Percentiles rank a stretch among this genome's conserved stretches.
These are phyloP conservation scores for Fusarium redolens DNA, from an alignment of 2,329 filamentous ascomycete genomes.

Conservation along the genomic window DNA sequence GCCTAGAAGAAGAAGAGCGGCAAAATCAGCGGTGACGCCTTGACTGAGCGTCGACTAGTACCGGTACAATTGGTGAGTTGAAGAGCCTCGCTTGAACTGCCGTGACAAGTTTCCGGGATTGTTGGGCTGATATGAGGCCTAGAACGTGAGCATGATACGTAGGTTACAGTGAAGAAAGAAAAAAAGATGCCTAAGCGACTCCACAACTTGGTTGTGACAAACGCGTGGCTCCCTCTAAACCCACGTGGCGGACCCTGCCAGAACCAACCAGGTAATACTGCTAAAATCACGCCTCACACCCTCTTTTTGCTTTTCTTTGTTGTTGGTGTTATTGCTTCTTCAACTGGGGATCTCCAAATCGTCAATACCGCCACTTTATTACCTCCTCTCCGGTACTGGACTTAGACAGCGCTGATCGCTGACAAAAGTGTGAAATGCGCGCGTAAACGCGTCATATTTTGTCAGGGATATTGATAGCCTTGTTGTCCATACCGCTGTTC, in stretches of 20 bases:
- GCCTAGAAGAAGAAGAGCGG: background rate
- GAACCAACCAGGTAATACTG: slow-evolving; percentile 6
- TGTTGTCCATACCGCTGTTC: background rate
- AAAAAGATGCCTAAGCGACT: slow-evolving; percentile 25
- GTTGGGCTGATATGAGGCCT: slow-evolving; percentile 18
- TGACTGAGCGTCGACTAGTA: slow-evolving; percentile 1
- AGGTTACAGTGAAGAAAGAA: background rate
- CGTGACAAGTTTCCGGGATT: slow-evolving; percentile 14
- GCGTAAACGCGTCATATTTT: background rate
- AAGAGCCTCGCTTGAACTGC: slow-evolving; percentile 21
- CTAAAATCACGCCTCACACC: slow-evolving; percentile 36
- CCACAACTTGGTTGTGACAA: slow-evolving; percentile 39
- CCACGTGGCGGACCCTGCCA: slow-evolving; percentile 46
- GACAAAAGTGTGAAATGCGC: background rate
- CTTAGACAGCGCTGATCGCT: slow-evolving; percentile 7
- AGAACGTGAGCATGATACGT: slow-evolving; percentile 20
- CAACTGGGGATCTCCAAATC: slow-evolving; percentile 6
- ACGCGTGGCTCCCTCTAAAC: slow-evolving; percentile 43
- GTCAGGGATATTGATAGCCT: slow-evolving; percentile 2
- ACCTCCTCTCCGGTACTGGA: background rate
- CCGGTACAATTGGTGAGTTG: background rate
- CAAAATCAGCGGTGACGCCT: slow-evolving; percentile 2
- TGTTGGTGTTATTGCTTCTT: background rate
- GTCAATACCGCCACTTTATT: slow-evolving; percentile 14
- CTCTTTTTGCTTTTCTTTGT: background rate